Conservation (phyloP, 1,284 basidiomycete species). For the Tylopilus orsonianus region DNA sequence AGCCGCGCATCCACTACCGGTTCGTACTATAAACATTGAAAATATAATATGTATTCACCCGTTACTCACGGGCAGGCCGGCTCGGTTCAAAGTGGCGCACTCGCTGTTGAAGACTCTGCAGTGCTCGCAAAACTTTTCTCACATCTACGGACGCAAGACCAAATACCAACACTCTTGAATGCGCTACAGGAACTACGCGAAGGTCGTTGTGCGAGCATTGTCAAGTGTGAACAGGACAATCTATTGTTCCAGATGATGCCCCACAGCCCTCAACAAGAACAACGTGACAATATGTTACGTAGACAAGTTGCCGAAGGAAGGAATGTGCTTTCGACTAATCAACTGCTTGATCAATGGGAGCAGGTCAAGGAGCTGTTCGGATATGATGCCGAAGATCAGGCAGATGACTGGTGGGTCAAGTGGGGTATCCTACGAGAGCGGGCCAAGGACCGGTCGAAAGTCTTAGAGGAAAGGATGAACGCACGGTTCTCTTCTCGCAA, state of each 20-base stretch:
- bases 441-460: conserved; percentile 23
- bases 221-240: conserved; percentile 39
- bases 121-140: conserved; percentile 58
- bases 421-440: conserved; percentile 37
- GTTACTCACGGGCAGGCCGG: conserved; percentile 41
- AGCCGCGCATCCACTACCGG: conserved; percentile 54
- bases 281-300: conserved; percentile 45
- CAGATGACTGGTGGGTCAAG: conserved; percentile 43
- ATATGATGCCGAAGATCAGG: conserved; percentile 46
- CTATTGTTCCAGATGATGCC: conserved; percentile 41
- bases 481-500: background rate
- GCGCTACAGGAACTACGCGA: conserved; percentile 54
- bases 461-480: conserved; percentile 20
- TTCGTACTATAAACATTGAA: conserved; percentile 28
- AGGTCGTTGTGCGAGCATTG: conserved; percentile 40
- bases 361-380: conserved; percentile 42
- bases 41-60: background rate
- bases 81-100: conserved; percentile 48
- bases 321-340: conserved; percentile 33
- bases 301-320: conserved; percentile 39
- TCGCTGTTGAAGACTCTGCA: conserved; percentile 57
- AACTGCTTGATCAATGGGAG: conserved; percentile 37
- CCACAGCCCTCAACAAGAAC: conserved; percentile 38
- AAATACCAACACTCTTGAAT: conserved; percentile 50
- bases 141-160: conserved; percentile 47